Evolutionary conservation across 2,329 filamentous ascomycete genomes (phyloP), one percentile per base, ranked within the genome.

Genomic region (Neonectria ditissima): DNA sequence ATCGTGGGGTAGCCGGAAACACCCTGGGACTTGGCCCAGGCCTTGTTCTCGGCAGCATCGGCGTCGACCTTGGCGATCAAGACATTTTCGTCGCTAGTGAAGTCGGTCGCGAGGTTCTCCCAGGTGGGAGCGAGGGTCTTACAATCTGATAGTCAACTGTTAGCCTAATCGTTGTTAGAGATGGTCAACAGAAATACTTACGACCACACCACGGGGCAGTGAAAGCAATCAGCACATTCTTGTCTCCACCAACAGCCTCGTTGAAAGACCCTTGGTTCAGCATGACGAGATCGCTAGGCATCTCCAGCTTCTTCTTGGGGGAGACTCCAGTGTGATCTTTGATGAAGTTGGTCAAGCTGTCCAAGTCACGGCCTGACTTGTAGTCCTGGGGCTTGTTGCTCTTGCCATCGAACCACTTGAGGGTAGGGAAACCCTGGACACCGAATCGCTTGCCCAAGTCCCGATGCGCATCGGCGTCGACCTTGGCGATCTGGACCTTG

Each of bases 161-260:
- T 54, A 71, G 65, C 28, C n/a, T 50, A 56, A 51, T 55, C 45
- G 28, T 48, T 22, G 34, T 18, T 18, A 28, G 5, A 10, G 18
- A 9, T 52, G n/a, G 20, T 43, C 24, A 7, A 37, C 22, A 4
- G 18, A 37, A 18, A 28, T 52, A 92, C 94, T 82, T 88, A 98
- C 96, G 95, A 80, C 95, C 95, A 81, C 96, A 99, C 96, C 95
- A 98, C 56, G 96, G 94, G 56, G 96, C 95, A 72, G 97, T 99
- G 81, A 99, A 99, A 48, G 97, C 94, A 77, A 99, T 94, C 59
- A 99, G 81, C 20, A 97, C 93, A 80, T 97, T 86, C 87, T 97
- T 94, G 68, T 97, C 92, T 55, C 89, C 85, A 68, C 95, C 95
- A 82, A 97, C 84, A 63, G 87, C 84, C 77, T 90, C 83, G 80